phyloP scores from a whole-genome alignment of 1,284 basidiomycete species.

The Heterobasidion annosum region DNA sequence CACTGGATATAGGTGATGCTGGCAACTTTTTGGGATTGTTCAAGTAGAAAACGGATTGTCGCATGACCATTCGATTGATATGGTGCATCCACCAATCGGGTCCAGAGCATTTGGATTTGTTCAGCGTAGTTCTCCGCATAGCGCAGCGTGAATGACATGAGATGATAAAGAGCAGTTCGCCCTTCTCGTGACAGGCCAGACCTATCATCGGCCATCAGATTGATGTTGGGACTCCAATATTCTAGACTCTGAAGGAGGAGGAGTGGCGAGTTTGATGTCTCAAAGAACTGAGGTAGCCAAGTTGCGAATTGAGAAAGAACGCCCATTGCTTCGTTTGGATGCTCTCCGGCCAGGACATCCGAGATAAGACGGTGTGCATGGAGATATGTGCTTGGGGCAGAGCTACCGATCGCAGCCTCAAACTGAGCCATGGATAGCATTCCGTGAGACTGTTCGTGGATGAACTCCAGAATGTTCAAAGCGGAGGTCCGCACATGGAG shows the following conservation, averaged over 20 bases:
- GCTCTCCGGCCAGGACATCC: slow-evolving; percentile 73
- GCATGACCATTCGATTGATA: slow-evolving; percentile 73
- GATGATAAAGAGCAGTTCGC: slow-evolving; percentile 67
- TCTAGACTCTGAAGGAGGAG: slow-evolving; percentile 68
- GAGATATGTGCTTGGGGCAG: slow-evolving; percentile 71
- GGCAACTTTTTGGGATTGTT: slow-evolving; percentile 81
- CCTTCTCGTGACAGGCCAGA: slow-evolving; percentile 52
- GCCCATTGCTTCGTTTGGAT: slow-evolving; percentile 59
- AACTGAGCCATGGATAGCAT: slow-evolving; percentile 60
- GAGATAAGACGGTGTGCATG: slow-evolving; percentile 76
- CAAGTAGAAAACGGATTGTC: slow-evolving; percentile 77
- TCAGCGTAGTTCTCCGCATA: slow-evolving; percentile 75
- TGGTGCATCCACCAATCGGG: slow-evolving; percentile 61
- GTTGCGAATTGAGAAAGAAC: slow-evolving; percentile 71
- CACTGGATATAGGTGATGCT: slow-evolving; percentile 73
- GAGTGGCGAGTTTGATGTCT: slow-evolving; percentile 37
- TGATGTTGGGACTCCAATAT: slow-evolving; percentile 72
- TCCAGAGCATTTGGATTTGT: slow-evolving; percentile 81
- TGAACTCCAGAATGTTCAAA: slow-evolving; percentile 70
- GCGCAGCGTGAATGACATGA: slow-evolving; percentile 78
- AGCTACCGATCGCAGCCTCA: slow-evolving; percentile 71
- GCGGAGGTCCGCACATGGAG: slow-evolving; percentile 65
- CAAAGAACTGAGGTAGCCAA: slow-evolving; percentile 65
- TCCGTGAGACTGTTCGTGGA: slow-evolving; percentile 57
- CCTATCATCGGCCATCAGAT: slow-evolving; percentile 56